Conservation (phyloP, 768 basidiomycete species). For the Leucocoprinus birnbaumii region DNA sequence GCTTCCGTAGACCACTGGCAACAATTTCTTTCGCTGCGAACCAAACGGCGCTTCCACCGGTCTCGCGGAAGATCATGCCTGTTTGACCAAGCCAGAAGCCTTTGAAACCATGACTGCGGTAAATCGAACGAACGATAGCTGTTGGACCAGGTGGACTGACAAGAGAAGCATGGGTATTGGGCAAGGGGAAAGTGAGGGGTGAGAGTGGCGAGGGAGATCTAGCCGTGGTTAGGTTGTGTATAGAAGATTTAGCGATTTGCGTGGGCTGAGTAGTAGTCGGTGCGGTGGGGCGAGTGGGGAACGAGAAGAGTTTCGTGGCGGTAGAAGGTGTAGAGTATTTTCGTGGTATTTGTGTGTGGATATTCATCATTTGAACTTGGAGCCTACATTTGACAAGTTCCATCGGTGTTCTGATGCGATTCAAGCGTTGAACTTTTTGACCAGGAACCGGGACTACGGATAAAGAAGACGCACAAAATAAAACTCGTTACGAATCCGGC, state of each 20-base stretch:
- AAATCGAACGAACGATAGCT: slow-evolving; percentile 55
- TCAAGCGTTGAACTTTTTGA: not conserved
- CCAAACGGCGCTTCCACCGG: slow-evolving; percentile 85
- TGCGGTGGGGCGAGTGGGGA: not conserved
- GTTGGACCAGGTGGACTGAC: slow-evolving; percentile 64
- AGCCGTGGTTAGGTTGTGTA: not conserved
- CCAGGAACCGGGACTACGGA: not conserved
- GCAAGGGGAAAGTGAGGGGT: slow-evolving; percentile 14
- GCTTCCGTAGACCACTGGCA: slow-evolving; percentile 56
- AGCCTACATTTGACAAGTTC: slow-evolving; percentile 37
- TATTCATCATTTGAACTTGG: slow-evolving; percentile 30
- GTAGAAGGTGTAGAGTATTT: slow-evolving; percentile 42
- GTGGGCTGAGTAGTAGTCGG: not conserved
- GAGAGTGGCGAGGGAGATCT: not conserved
- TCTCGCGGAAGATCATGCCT: slow-evolving; percentile 84
- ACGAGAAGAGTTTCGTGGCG: not conserved
- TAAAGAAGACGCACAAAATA: slow-evolving; percentile 58
- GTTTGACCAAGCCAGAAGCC: slow-evolving; percentile 88
- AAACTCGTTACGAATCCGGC: slow-evolving; percentile 89
- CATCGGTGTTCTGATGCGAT: slow-evolving; percentile 27
- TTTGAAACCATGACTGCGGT: slow-evolving; percentile 51
- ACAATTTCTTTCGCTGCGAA: slow-evolving; percentile 83
- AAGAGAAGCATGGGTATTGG: slow-evolving; percentile 17
- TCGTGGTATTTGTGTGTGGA: slow-evolving; percentile 4
- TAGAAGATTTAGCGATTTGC: not conserved